Evolutionary conservation across 805 yeast genomes (phyloP), one percentile per base, ranked within the genome.

Genomic region (Cyberlindnera xylosilytica): DNA sequence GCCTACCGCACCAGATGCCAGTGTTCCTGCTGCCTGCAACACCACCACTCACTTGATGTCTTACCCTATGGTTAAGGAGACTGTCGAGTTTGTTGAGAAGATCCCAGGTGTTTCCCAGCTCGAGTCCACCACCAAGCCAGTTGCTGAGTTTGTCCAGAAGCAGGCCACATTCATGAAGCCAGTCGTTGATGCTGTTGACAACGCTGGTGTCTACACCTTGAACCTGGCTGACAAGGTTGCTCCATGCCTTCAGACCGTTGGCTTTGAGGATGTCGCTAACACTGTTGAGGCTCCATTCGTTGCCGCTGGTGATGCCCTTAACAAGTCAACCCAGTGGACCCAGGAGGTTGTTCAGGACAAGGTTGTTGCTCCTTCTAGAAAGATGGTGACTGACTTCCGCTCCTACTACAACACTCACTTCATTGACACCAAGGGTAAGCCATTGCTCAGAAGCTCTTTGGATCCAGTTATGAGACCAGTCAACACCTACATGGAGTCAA

Each of bases 381-480:
- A 64, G 47, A 69, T 73, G 18, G 63, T 77, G 20, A 57, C 66
- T 50, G 72, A 68, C 38, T 63, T 73, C 44, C 79, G 84, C 49
- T 68, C 67, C 38, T 64, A 63, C 40, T 74, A 78, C 56, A 73
- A 78, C 55, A 65, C 72, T 36, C 68, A 75, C 24, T 54, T 78
- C 31, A 73, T 74, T 57, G 79, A 80, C 54, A 70, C 76, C 7
- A 66, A 78, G 23, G 87, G 87, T 19, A 78, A 77, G 54, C 83
- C 86, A 31, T 57, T 81, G 38, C 50, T 84, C 29, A 70, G 87
- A 50, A 69, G 82, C n/a, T 72, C 75, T 19, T 54, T 81, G 18
- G 88, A 83, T 60, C 82, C 86, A 4, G 27, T 81, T 11, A 65
- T 84, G 36, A 69, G 67, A 28, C 90, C 93, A 22, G 34, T 82